Base-by-base conservation (phyloP, 495 filamentous ascomycete species). In the Sordaria brevicollis region DNA sequence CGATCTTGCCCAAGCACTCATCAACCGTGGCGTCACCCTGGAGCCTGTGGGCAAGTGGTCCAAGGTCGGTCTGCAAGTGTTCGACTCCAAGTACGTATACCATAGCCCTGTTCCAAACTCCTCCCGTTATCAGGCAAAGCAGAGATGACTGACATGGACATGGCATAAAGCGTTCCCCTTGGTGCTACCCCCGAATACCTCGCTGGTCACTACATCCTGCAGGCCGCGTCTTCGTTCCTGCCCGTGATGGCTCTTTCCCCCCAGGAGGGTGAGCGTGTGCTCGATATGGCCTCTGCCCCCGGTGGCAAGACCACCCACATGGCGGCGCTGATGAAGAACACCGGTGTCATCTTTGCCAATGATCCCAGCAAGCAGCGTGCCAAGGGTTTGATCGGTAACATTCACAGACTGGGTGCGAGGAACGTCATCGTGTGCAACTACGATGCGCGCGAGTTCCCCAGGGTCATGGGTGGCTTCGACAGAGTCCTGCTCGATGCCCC, bases 41-140 rank as follows among this genome's bases (percentile, higher is more conserved):
- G 95, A 99, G 79, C 95, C 95, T 11, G 92, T 99, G 1, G 95
- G 95, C 41, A 99, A 99, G 78, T 99, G 95, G 95, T 95, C 92
- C 38, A 99, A 99, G 80, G 92, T 98, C 73, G 95, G 95, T 49
- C 86, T 99, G 10, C 95, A 99, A 78, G 87, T 99, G 35, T 99
- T 98, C 81, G 96, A 98, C 76, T 91, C 90, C 65, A 89, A 89
- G 68, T 76, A 74, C 25, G 36, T 36, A 33, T 34, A 38, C n/a
- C n/a, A n/a, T n/a, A n/a, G n/a, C n/a, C n/a, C n/a, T n/a, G n/a
- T 0, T 1, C 17, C 31, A 19, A 15, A n/a, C 21, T 2, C 3
- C 11, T 3, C 3, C 36, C 4, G 5, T 3, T 11, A 9, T 0
- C 3, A 15, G 1, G 25, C 39, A 5, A 1, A n/a, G 13, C 13